phyloP scores from a whole-genome alignment of 225 moss, liverwort and hornwort species.

The Asterella californica region DNA sequence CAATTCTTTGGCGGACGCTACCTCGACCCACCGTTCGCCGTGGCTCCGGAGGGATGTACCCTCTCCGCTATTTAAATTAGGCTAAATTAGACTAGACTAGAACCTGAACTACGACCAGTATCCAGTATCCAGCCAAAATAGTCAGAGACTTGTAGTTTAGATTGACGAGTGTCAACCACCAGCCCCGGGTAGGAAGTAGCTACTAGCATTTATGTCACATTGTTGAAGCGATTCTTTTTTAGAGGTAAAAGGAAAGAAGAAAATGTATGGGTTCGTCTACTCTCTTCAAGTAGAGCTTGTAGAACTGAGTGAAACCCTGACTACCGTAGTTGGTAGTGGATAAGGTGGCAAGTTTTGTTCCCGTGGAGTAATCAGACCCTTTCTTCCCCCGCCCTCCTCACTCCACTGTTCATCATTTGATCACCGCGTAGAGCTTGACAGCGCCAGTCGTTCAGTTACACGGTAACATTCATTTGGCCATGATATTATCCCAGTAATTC shows the following conservation, averaged over 20 bases:
- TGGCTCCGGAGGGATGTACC: conserved; percentile 27
- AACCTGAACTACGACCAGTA: no score
- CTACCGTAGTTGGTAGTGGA: background rate
- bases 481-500: background rate
- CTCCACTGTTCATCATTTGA: background rate
- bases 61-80: conserved; percentile 21
- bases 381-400: background rate
- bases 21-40: conserved; percentile 38
- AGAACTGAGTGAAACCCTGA: conserved; percentile 9
- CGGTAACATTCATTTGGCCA: background rate
- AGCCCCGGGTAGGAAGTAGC: background rate
- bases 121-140: background rate
- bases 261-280: background rate
- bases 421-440: background rate
- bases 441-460: background rate
- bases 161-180: background rate
- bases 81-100: no score
- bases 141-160: no score
- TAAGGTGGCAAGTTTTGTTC: conserved; percentile 2
- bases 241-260: background rate
- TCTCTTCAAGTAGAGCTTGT: conserved; percentile 13
- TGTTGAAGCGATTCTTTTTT: conserved; percentile 12
- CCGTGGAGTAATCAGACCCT: no score
- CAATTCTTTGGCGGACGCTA: conserved; percentile 37
- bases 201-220: background rate